Conservation (phyloP, 306 rosid species). For the Clitoria ternatea region DNA sequence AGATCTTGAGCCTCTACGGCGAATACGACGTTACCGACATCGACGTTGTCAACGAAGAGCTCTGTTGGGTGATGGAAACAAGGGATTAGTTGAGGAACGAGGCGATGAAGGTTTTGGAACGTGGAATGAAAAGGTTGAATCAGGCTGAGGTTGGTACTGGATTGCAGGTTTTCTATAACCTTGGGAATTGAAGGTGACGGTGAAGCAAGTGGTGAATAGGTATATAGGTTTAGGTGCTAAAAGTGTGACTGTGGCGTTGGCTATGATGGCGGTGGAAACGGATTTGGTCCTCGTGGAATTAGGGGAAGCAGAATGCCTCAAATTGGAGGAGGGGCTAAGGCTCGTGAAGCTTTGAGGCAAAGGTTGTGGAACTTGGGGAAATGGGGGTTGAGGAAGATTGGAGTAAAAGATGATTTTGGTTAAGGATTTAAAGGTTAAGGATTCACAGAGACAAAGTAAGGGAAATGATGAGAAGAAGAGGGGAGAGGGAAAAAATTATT, state of each 20-base stretch:
- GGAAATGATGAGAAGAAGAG: too few relatives aligned
- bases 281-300: slow-evolving; percentile 88
- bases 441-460: too few relatives aligned
- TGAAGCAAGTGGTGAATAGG: slow-evolving; percentile 66
- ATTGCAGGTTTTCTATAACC: slow-evolving; percentile 88
- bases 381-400: too few relatives aligned
- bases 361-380: slow-evolving; percentile 76
- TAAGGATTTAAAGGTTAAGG: too few relatives aligned
- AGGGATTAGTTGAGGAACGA: slow-evolving; percentile 69
- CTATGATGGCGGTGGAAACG: slow-evolving; percentile 86
- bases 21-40: slow-evolving; percentile 77
- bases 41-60: slow-evolving; percentile 71
- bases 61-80: slow-evolving; percentile 65
- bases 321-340: slow-evolving; percentile 89
- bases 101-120: slow-evolving; percentile 77
- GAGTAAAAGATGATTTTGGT: too few relatives aligned
- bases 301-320: slow-evolving; percentile 88
- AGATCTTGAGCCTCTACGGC: slow-evolving; percentile 60
- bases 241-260: slow-evolving; percentile 71
- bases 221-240: slow-evolving; percentile 75
- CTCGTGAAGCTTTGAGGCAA: slow-evolving; percentile 88
- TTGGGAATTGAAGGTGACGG: slow-evolving; percentile 72
- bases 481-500: too few relatives aligned
- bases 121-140: slow-evolving; percentile 96
- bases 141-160: slow-evolving; percentile 97